Evolutionary conservation across 805 yeast species (phyloP), one percentile per base, ranked within the genome.

Genomic region (Starmerella scarabaei): DNA sequence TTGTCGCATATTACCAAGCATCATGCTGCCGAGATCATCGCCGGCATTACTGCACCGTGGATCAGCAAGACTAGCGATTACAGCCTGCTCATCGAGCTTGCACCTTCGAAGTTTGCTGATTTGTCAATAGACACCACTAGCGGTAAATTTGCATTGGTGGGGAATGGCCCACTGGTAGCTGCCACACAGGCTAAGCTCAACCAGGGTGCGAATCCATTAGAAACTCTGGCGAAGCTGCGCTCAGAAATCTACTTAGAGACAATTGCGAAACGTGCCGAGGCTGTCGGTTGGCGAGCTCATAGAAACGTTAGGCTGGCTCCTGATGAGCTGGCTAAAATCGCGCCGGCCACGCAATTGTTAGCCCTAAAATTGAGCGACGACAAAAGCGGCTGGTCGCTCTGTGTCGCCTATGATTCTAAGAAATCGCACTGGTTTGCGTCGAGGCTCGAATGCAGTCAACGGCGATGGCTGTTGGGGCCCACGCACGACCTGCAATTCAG

Each of bases 221-320:
- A 54, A 3, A 56, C 61, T 27, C 45, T 78, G 29, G 56, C 70
- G 23, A 66, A 62, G 29, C 58, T 78, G 35, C 63, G 75, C 34
- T 56, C 71, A 27, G 65, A 69, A 3, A 65, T 67, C 39, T 63
- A 64, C 41, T 61, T 65, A 33, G 79, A 76, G 42, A 61, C 77
- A 21, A 60, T 71, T 11, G 67, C 72, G 7, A 39, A 38, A 14
- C 66, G 76, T 44, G 67, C 82, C 40, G 63, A 66, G 28, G 77
- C 82, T 0, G 70, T 77, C 0, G 81, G 77, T 21, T 81, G 91
- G 91, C 66, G 72, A 5, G 62, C 65, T n/a, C 72, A 72, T 47
- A 72, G 70, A 30, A 66, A 72, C 30, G 65, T 80, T 35, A 64
- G 60, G 24, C 51, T 80, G 21, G 60, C 66, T 2, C 64, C 66